Percentiles rank a stretch among this genome's conserved stretches.
Conservation (phyloP, 2,329 filamentous ascomycete genomes). For the Elsinoe australis region DNA sequence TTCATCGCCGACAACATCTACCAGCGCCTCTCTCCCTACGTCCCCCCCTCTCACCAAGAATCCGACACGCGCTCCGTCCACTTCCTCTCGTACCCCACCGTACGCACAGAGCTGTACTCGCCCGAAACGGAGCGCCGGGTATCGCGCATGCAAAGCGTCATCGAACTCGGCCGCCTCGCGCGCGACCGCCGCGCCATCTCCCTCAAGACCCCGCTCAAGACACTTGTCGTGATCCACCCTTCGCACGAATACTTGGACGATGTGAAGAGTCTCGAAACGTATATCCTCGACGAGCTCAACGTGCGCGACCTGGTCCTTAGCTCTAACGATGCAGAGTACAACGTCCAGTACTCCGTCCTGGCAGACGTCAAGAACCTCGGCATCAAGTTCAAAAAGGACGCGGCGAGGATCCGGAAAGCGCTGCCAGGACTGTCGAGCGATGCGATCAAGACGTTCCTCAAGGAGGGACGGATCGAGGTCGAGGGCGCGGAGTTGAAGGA, state of each 20-base stretch:
- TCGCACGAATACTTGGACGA: slow-evolving; percentile 79
- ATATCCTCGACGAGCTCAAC: slow-evolving; percentile 88
- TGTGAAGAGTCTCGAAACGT: slow-evolving; percentile 73
- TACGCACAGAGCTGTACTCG: slow-evolving; percentile 82
- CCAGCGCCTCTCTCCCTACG: slow-evolving; percentile 69
- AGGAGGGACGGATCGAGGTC: slow-evolving; percentile 66
- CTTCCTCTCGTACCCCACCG: slow-evolving; percentile 83
- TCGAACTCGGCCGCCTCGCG: slow-evolving; percentile 79
- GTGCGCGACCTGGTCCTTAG: slow-evolving; percentile 77
- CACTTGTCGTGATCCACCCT: slow-evolving; percentile 78
- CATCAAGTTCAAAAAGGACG: slow-evolving; percentile 96
- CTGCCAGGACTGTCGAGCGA: slow-evolving; percentile 70
- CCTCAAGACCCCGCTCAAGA: slow-evolving; percentile 85
- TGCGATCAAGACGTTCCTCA: slow-evolving; percentile 71
- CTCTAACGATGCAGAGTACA: slow-evolving; percentile 81
- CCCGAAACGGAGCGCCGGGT: slow-evolving; percentile 78
- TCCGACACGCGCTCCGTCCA: slow-evolving; percentile 81
- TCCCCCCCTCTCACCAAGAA: slow-evolving; percentile 59
- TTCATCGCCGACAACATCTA: slow-evolving; percentile 97
- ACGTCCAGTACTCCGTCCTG: slow-evolving; percentile 80
- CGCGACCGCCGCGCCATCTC: slow-evolving; percentile 78
- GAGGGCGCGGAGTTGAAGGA: slow-evolving; percentile 77
- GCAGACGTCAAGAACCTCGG: slow-evolving; percentile 92
- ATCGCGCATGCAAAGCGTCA: slow-evolving; percentile 80
- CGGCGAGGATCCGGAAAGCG: slow-evolving; percentile 82